phyloP scores from a whole-genome alignment of 2,329 filamentous ascomycete genomes.

The Elsinoe ampelina region DNA sequence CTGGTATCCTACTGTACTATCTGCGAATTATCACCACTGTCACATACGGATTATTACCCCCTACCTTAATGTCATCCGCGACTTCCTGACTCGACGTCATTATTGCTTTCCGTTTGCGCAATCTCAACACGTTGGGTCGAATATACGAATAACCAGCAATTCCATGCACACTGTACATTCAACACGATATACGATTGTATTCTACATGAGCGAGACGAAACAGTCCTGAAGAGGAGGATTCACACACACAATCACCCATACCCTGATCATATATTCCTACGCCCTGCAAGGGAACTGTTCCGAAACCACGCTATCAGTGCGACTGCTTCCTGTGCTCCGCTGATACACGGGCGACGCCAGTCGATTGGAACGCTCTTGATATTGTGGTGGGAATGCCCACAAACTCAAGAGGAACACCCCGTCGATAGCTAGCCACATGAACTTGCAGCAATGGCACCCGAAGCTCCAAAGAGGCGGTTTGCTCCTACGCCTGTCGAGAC shows the following conservation, averaged over 20 bases:
- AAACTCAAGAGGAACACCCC: not conserved
- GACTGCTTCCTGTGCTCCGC: too few species aligned
- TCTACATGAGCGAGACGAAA: not conserved
- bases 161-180: not conserved
- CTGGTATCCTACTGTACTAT: not conserved
- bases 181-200: not conserved
- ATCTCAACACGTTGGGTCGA: not conserved
- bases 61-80: slow-evolving; percentile 1
- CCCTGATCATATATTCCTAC: too few species aligned
- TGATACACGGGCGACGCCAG: not conserved
- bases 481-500: slow-evolving; percentile 64
- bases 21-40: not conserved
- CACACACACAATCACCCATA: not conserved
- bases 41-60: not conserved
- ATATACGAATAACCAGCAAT: not conserved
- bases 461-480: slow-evolving; percentile 41
- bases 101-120: slow-evolving; percentile 7
- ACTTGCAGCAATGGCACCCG: slow-evolving; percentile 15
- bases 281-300: too few species aligned
- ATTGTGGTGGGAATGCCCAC: slow-evolving; percentile 2
- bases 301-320: too few species aligned
- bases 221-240: not conserved
- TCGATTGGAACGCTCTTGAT: not conserved
- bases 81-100: slow-evolving; percentile 13
- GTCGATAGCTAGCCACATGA: not conserved